A percentile compares a stretch with the other conserved stretches of the same genome.
These are phyloP conservation scores for Monosporozyma aerobia DNA, from an alignment of 805 yeast species.

Conservation along the genomic window DNA sequence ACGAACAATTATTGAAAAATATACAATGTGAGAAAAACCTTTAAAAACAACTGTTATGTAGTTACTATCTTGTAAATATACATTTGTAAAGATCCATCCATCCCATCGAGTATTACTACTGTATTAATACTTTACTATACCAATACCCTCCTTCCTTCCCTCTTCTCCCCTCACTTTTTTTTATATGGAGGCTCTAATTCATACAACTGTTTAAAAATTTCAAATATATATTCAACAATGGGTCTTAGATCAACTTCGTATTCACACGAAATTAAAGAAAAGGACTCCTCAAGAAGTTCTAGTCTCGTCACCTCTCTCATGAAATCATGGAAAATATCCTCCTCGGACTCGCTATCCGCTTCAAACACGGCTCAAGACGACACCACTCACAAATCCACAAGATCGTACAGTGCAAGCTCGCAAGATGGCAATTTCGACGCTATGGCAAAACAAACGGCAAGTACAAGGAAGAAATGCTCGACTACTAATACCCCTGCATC, in stretches of 20 bases:
- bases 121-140: too few relatives aligned
- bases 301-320: slow-evolving; percentile 20
- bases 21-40: too few relatives aligned
- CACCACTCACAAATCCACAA: not conserved
- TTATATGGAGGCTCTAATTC: too few relatives aligned
- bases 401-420: slow-evolving; percentile 1
- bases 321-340: slow-evolving; percentile 23
- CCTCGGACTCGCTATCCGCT: not conserved
- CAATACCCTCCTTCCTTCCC: too few relatives aligned
- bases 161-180: too few relatives aligned
- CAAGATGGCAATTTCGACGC: slow-evolving; percentile 24
- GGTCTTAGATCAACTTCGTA: slow-evolving; percentile 20
- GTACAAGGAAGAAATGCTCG: slow-evolving; percentile 11
- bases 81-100: too few relatives aligned
- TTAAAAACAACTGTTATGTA: too few relatives aligned
- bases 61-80: too few relatives aligned
- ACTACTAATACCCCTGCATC: not conserved
- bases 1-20: too few relatives aligned
- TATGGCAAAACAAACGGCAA: slow-evolving; percentile 18
- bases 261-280: slow-evolving; percentile 19
- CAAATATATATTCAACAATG: slow-evolving; percentile 8
- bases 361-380: not conserved
- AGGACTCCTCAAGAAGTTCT: slow-evolving; percentile 9
- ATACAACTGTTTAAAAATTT: too few relatives aligned
- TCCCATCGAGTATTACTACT: too few relatives aligned